A percentile compares a stretch with the other conserved stretches of the same genome.
These are phyloP conservation scores for Porcisia hertigi DNA, from an alignment of 208 protist genomes.

Conservation along the genomic window DNA sequence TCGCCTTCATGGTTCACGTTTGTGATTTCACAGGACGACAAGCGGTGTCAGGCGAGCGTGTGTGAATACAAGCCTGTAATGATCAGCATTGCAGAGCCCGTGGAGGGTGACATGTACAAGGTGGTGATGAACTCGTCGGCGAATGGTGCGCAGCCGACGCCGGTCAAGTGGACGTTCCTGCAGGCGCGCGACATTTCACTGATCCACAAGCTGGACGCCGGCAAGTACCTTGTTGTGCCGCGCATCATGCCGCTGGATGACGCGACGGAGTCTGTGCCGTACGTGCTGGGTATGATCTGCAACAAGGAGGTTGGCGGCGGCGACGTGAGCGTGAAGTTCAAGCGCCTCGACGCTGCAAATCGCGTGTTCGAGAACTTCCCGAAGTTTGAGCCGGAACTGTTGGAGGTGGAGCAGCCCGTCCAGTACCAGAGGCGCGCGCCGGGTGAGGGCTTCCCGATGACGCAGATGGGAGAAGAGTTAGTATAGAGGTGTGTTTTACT, in stretches of 20 bases:
- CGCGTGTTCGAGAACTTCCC: slow-evolving; percentile 84
- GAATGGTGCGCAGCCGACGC: slow-evolving; percentile 29
- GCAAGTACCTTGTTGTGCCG: slow-evolving; percentile 44
- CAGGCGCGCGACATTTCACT: slow-evolving; percentile 50
- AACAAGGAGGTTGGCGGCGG: slow-evolving; percentile 53
- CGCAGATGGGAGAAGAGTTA: slow-evolving; percentile 38
- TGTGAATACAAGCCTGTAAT: too few relatives aligned
- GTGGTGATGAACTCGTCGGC: slow-evolving; percentile 27
- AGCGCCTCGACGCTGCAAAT: slow-evolving; percentile 57
- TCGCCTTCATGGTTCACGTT: slow-evolving; percentile 38
- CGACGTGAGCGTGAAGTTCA: slow-evolving; percentile 61
- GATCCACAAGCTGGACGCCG: slow-evolving; percentile 48
- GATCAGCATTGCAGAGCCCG: too few relatives aligned
- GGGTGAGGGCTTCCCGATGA: slow-evolving; percentile 55
- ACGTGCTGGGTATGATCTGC: slow-evolving; percentile 55
- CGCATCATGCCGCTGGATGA: slow-evolving; percentile 32
- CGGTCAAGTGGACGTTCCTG: slow-evolving; percentile 41
- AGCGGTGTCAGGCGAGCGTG: too few relatives aligned
- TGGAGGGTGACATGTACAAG: slow-evolving; percentile 20
- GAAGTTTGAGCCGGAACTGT: slow-evolving; percentile 65
- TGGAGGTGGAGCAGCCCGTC: slow-evolving; percentile 40
- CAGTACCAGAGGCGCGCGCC: slow-evolving; percentile 68
- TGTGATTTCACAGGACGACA: slow-evolving; percentile 60
- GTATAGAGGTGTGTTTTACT: slow-evolving; percentile 19
- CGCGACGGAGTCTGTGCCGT: slow-evolving; percentile 42